Evolutionary conservation across 2,329 filamentous ascomycete species (phyloP), one percentile per base, ranked within the genome.

Genomic region (Orbilia brochopaga): DNA sequence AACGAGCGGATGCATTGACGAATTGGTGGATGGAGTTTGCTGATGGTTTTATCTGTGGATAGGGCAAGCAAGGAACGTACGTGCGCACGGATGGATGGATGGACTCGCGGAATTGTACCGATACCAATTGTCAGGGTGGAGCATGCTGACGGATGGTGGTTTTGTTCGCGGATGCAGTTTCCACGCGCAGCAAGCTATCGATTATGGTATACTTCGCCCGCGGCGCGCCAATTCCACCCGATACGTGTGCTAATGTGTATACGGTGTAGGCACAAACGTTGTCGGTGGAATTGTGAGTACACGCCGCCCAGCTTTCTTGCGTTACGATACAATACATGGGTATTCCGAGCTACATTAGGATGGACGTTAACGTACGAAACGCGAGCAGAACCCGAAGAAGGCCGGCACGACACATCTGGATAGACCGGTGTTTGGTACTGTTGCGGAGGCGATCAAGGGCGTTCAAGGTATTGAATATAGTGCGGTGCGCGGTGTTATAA

Each of bases 151-250:
- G 46, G 27, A 8, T 32, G 27, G 27, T 8, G 27, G 27, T 4
- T n/a, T 10, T 21, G 35, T 21, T 65, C 42, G 19, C 17, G 21
- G 58, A 62, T 69, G 55, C 77, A 97, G 93, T 78, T 99, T 99
- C 86, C 94, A 99, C 82, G 94, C 94, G 76, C 86, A 91, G 81
- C 92, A 97, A 84, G 94, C 94, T 76, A 97, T 99, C 82, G 94
- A 96, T 82, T 99, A 99, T 83, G 94, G 91, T 95, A 90, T 80
- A 77, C 76, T 46, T 51, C 11, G 62, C 17, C 64, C 52, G 73
- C 4, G 23, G 77, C 78, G 78, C 77, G 79, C 77, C 73, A 50
- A 37, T 44, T 50, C 21, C 73, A 75, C 79, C 17, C 21, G 27
- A 5, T 2, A 19, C 37, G 21, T 17, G 11, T 17, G n/a, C n/a